phyloP scores from a whole-genome alignment of 169 alveolate genomes.

The Cryptosporidium xiaoi region DNA sequence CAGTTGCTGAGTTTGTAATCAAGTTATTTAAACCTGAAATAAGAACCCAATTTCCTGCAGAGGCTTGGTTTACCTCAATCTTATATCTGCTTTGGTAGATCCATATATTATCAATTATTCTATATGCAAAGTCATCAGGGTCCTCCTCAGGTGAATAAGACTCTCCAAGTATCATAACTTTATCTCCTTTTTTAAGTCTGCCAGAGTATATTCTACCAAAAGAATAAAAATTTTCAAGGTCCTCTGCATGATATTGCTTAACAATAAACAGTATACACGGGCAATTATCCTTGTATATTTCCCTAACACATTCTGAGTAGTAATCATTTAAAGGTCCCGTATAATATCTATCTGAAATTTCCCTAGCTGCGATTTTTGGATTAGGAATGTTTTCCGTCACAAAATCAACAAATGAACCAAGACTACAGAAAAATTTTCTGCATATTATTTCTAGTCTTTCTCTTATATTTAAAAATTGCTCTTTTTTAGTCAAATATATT shows the following conservation, averaged over 20 bases:
- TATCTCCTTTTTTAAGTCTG: constrained; percentile 92
- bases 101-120: constrained; percentile 90
- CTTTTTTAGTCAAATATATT: constrained; percentile 94
- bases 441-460: constrained; percentile 81
- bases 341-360: constrained; percentile 77
- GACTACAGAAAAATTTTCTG: constrained; percentile 78
- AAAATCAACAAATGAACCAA: constrained; percentile 90
- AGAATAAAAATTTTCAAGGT: constrained; percentile 91
- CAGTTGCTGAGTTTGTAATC: constrained; percentile 90
- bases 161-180: constrained; percentile 95
- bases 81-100: constrained; percentile 93
- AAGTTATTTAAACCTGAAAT: constrained; percentile 95
- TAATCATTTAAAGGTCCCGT: constrained; percentile 77
- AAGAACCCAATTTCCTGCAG: constrained; percentile 94
- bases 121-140: constrained; percentile 94
- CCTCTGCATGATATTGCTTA: constrained; percentile 94
- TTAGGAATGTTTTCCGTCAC: constrained; percentile 85
- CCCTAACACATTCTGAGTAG: constrained; percentile 22
- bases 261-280: constrained; percentile 89
- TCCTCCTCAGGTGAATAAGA: constrained; percentile 91
- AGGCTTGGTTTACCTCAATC: constrained; percentile 83
- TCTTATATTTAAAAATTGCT: constrained; percentile 88
- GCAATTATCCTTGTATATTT: constrained; percentile 84
- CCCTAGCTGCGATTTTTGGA: constrained; percentile 84
- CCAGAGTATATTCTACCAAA: constrained; percentile 98